A percentile compares a stretch with the other conserved stretches of the same genome.
Evolutionary conservation across 106 monocot species (phyloP).

Genomic region (Dactylorhiza incarnata): DNA sequence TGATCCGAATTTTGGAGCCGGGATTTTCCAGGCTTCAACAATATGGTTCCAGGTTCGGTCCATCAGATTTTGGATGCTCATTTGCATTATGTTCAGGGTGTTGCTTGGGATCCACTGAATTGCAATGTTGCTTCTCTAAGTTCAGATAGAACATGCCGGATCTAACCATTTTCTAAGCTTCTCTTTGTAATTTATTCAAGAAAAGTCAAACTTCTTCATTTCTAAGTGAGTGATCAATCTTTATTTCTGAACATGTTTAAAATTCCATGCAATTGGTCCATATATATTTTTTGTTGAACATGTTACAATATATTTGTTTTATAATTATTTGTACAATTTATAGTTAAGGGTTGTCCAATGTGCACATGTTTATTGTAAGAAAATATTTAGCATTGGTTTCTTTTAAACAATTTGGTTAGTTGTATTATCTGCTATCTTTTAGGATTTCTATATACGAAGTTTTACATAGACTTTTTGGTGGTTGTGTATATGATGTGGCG

Average conservation of each 20-base stretch:
- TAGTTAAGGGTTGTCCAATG: slow-evolving; percentile 99
- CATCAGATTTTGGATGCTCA: slow-evolving; percentile 90
- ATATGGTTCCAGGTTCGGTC: slow-evolving; percentile 78
- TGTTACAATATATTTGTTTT: slow-evolving; percentile 1
- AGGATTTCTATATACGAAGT: slow-evolving; percentile 98
- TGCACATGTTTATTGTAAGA: slow-evolving; percentile 12
- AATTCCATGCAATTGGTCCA: too few species aligned
- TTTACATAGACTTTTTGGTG: slow-evolving; percentile 92
- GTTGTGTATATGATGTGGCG: slow-evolving; percentile 92
- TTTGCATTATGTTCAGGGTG: slow-evolving; percentile 96
- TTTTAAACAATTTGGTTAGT: neutral
- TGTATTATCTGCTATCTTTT: neutral
- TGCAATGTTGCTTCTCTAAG: slow-evolving; percentile 88
- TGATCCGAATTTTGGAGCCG: too few species aligned
- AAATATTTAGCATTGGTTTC: neutral
- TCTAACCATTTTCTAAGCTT: slow-evolving; percentile 91
- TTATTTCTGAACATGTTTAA: neutral
- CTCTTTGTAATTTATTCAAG: slow-evolving; percentile 3
- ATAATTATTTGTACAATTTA: slow-evolving; percentile 15
- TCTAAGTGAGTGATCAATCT: neutral
- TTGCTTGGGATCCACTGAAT: slow-evolving; percentile 90
- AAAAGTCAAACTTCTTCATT: neutral
- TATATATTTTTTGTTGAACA: neutral
- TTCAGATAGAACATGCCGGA: slow-evolving; percentile 85
- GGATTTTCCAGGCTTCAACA: too few species aligned